Percentiles rank a stretch among this genome's conserved stretches.
phyloP scores from a whole-genome alignment of 2,329 filamentous ascomycete species.

The Triangularia setosa region DNA sequence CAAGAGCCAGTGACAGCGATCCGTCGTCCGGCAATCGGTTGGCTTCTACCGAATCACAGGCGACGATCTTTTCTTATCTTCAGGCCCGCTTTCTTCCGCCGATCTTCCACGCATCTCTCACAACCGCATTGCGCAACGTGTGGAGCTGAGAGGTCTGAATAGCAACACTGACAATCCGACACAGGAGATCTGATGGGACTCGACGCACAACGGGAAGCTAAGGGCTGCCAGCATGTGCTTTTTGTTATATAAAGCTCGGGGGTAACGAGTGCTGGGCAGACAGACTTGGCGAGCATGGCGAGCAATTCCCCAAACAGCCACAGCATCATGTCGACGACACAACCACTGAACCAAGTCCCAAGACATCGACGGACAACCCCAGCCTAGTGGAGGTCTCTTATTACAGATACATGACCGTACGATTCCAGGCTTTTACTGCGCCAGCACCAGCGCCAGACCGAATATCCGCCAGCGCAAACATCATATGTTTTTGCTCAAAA shows the following conservation, averaged over 20 bases:
- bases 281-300: slow-evolving; percentile 1
- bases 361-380: neutral
- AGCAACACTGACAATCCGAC: neutral
- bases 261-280: neutral
- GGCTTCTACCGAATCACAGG: slow-evolving; percentile 15
- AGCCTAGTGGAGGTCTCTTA: neutral
- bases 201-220: slow-evolving; percentile 4
- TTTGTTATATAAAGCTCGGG: slow-evolving; percentile 6
- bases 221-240: neutral
- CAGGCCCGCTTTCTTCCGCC: slow-evolving; percentile 15
- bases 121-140: slow-evolving; percentile 10
- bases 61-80: slow-evolving; percentile 19
- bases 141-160: neutral
- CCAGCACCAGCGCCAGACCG: neutral
- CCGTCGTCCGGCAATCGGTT: neutral
- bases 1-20: slow-evolving; percentile 9
- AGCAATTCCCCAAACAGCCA: slow-evolving; percentile 1
- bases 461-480: neutral
- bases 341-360: neutral
- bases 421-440: neutral
- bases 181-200: slow-evolving; percentile 7
- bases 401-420: neutral
- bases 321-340: neutral
- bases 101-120: slow-evolving; percentile 19
- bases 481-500: neutral